phyloP scores from a whole-genome alignment of 345 rosid genomes.

The Hibiscus tridactylites region DNA sequence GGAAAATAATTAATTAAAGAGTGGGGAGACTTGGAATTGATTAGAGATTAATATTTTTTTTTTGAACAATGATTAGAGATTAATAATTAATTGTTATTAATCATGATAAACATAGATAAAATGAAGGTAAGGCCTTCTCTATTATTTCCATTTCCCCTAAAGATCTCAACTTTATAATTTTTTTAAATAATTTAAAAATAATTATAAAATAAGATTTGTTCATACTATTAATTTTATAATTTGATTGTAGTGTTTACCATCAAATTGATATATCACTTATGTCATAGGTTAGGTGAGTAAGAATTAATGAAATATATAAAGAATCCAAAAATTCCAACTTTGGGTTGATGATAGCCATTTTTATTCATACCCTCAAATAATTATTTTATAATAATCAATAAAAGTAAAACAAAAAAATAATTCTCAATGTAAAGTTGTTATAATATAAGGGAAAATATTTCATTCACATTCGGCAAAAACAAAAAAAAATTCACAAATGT shows the following conservation, averaged over 20 bases:
- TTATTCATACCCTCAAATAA: neutral
- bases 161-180: neutral
- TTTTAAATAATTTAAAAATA: no score
- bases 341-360: neutral
- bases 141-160: neutral
- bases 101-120: neutral
- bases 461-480: no score
- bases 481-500: no score
- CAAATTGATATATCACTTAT: neutral
- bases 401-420: neutral
- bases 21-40: neutral
- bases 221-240: neutral
- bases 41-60: neutral
- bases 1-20: neutral
- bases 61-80: neutral
- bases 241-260: neutral
- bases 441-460: no score
- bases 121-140: neutral
- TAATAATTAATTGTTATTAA: neutral
- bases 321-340: neutral
- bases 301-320: neutral
- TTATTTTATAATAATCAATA: neutral
- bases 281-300: neutral
- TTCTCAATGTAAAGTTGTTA: no score
- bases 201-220: no score